These are phyloP conservation scores for Capsella bursapastoris DNA, from an alignment of 345 rosid genomes.

Conservation along the genomic window DNA sequence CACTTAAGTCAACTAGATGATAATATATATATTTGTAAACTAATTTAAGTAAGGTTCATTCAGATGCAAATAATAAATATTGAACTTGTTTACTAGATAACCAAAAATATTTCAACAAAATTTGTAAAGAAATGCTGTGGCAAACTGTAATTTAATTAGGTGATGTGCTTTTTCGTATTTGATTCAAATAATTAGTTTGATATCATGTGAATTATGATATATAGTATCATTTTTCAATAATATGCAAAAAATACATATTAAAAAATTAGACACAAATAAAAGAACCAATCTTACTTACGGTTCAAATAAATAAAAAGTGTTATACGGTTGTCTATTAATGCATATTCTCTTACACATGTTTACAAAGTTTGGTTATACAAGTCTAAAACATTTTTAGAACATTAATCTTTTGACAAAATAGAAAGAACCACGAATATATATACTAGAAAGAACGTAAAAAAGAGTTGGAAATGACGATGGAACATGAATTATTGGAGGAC, in stretches of 20 bases:
- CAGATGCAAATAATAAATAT: not conserved
- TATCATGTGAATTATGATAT: not conserved
- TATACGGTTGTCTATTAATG: too few relatives aligned
- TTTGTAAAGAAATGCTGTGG: not conserved
- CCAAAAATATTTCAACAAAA: not conserved
- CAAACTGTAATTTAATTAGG: not conserved
- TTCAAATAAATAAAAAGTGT: too few relatives aligned
- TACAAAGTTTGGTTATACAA: not conserved
- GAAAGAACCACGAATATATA: not conserved
- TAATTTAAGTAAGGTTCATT: not conserved
- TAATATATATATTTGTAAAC: not conserved
- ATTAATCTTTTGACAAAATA: not conserved
- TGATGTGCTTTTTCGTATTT: not conserved
- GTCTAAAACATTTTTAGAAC: not conserved
- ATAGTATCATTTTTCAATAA: not conserved
- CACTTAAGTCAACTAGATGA: constrained; percentile 11
- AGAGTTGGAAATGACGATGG: constrained; percentile 17
- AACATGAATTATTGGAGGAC: constrained; percentile 43
- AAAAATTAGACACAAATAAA: too few relatives aligned
- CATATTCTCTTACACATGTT: not conserved
- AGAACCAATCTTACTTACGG: too few relatives aligned
- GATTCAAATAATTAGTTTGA: not conserved
- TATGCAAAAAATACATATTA: too few relatives aligned
- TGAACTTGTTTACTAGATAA: not conserved
- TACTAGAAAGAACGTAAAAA: not conserved